Evolutionary conservation across 1,284 basidiomycete species (phyloP), one percentile per base, ranked within the genome.

Genomic region (Mixia osmundae): DNA sequence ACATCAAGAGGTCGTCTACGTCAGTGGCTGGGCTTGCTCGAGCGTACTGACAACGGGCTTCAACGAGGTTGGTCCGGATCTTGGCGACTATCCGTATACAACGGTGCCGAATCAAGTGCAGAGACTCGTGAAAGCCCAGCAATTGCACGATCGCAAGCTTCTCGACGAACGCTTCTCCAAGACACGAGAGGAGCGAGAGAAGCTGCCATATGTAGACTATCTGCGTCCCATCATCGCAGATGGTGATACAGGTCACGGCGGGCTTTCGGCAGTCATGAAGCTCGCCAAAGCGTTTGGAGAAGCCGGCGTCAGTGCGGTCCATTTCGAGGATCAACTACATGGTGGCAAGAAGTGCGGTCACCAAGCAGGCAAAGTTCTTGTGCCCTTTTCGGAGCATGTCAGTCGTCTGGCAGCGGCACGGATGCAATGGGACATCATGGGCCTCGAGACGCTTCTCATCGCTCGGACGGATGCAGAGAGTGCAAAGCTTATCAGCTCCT

Each of bases 61-160:
- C 54, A 89, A 95, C 53, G 89, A 97, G 60, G 85, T 91, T 38
- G 89, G 89, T 25, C 89, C 89, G 21, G 89, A 97, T 63, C 70
- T 97, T 52, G 91, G 85, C 29, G 79, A 89, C 56, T 89, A 89
- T 54, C 82, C 82, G 1, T 89, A 85, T 56, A 87, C 80, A 5
- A 89, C 82, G 0, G 82, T 89, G 5, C 82, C 82, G 16, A 89
- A 89, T 53, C 77, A 83, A 53, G 78, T 83, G 1, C 76, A 83
- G 41, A 67, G 77, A 34, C 62, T 83, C 36, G 78, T 79, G 61
- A 72, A 75, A 41, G 76, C 78, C 1, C 78, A 83, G 53, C 74
- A 76, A 48, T 59, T 80, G 34, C 78, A 83, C 51, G 78, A 83
- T 60, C 71, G 68, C 56, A 82, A 82, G 52, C 74, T 80, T 48